A percentile compares a stretch with the other conserved stretches of the same genome.
Conservation (phyloP, 73 alveolate genomes). For the Stentor roeselii region DNA sequence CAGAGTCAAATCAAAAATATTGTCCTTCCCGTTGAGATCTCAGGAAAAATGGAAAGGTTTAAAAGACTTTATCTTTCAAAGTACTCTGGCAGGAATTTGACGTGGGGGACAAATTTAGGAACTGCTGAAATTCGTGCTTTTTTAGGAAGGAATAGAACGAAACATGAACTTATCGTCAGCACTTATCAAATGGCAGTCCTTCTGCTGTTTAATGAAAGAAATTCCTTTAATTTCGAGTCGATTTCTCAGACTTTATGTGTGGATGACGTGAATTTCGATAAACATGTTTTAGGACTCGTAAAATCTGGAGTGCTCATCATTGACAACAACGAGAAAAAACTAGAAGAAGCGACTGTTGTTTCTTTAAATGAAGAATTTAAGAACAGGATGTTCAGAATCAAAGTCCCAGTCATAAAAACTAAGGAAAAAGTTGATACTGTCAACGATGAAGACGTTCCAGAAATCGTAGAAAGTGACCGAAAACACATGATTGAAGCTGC, state of each 20-base stretch:
- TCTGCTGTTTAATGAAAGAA: slow-evolving; percentile 41
- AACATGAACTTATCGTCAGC: slow-evolving; percentile 48
- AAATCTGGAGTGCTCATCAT: slow-evolving; percentile 35
- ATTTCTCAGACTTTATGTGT: slow-evolving; percentile 7
- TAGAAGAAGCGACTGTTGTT: slow-evolving; percentile 27
- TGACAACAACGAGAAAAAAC: slow-evolving; percentile 32
- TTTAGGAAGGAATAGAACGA: slow-evolving; percentile 39
- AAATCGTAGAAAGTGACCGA: slow-evolving; percentile 62
- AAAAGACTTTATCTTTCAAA: slow-evolving; percentile 47
- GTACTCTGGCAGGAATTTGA: slow-evolving; percentile 58
- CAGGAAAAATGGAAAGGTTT: slow-evolving; percentile 30
- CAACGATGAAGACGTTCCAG: slow-evolving; percentile 37
- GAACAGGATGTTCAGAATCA: slow-evolving; percentile 32
- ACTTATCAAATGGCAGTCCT: slow-evolving; percentile 46
- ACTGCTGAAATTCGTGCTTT: slow-evolving; percentile 51
- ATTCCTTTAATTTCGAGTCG: not conserved
- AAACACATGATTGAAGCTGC: slow-evolving; percentile 73
- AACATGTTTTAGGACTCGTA: slow-evolving; percentile 48
- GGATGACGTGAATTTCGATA: slow-evolving; percentile 35
- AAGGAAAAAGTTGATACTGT: slow-evolving; percentile 30
- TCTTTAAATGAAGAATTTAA: slow-evolving; percentile 45
- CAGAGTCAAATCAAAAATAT: slow-evolving; percentile 17
- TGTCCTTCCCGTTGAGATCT: slow-evolving; percentile 37
- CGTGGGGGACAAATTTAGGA: slow-evolving; percentile 55
- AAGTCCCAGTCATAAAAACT: slow-evolving; percentile 37